phyloP scores from a whole-genome alignment of 768 basidiomycete species.

The Leccinum variicolor region DNA sequence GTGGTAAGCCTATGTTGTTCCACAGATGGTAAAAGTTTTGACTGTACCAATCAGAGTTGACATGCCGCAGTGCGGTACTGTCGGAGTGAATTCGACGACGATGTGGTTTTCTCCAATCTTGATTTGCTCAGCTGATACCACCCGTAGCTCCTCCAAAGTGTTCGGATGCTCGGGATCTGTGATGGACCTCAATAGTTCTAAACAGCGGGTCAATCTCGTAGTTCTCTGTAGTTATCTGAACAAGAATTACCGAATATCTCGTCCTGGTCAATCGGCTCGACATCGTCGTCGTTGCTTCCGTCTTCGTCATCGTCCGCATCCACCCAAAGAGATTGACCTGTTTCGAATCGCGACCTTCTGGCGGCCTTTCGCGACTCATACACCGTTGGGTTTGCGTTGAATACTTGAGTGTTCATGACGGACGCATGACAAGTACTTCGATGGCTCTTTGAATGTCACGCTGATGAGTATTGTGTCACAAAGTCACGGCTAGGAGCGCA shows the following conservation, averaged over 20 bases:
- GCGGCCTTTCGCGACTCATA: constrained; percentile 51
- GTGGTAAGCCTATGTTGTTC: background rate
- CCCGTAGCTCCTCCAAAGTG: constrained; percentile 90
- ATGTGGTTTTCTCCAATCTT: constrained; percentile 60
- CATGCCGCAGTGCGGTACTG: constrained; percentile 97
- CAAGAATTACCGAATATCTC: constrained; percentile 79
- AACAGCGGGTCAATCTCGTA: background rate
- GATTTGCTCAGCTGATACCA: constrained; percentile 90
- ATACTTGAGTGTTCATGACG: constrained; percentile 42
- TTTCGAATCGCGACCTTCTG: constrained; percentile 39
- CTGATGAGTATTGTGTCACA: constrained; percentile 11
- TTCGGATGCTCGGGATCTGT: constrained; percentile 95
- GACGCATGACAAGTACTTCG: background rate
- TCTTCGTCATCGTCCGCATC: constrained; percentile 43
- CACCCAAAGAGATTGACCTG: constrained; percentile 60
- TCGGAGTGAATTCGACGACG: constrained; percentile 92
- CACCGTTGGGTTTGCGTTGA: constrained; percentile 90
- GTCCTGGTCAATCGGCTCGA: constrained; percentile 79
- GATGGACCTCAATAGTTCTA: constrained; percentile 89
- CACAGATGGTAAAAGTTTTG: background rate
- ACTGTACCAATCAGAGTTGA: constrained; percentile 85
- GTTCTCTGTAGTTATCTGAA: background rate
- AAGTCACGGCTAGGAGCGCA: constrained; percentile 3
- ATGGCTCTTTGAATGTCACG: constrained; percentile 13
- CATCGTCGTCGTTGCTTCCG: constrained; percentile 33